phyloP scores from a whole-genome alignment of 2,329 filamentous ascomycete species.

The Simplicillium sp. region DNA sequence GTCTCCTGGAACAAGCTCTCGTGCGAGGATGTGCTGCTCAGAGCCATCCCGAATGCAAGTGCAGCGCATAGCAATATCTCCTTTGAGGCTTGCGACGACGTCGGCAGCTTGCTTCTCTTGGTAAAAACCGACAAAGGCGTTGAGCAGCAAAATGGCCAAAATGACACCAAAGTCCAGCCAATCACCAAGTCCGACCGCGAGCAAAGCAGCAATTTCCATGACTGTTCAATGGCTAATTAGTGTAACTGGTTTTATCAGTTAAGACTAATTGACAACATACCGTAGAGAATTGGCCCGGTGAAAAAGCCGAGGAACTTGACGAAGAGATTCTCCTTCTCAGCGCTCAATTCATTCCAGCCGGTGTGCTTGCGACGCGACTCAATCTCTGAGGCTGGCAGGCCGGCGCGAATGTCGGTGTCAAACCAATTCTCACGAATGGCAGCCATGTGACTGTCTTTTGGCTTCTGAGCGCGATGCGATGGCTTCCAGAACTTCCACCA shows the following conservation, averaged over 20 bases:
- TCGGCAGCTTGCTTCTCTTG: slow-evolving; percentile 75
- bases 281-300: slow-evolving; percentile 67
- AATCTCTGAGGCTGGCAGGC: slow-evolving; percentile 47
- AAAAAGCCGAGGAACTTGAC: slow-evolving; percentile 69
- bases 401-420: slow-evolving; percentile 55
- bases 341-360: slow-evolving; percentile 63
- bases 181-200: slow-evolving; percentile 65
- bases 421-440: slow-evolving; percentile 59
- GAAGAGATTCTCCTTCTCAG: slow-evolving; percentile 69
- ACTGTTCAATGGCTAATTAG: slow-evolving; percentile 25
- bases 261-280: slow-evolving; percentile 34
- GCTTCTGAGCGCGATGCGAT: slow-evolving; percentile 15
- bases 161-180: slow-evolving; percentile 70
- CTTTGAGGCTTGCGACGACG: slow-evolving; percentile 65
- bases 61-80: slow-evolving; percentile 70
- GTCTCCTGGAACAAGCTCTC: slow-evolving; percentile 68
- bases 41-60: slow-evolving; percentile 57
- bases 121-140: slow-evolving; percentile 71
- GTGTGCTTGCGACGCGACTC: slow-evolving; percentile 38
- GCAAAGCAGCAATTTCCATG: slow-evolving; percentile 67
- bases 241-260: slow-evolving; percentile 1
- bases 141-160: slow-evolving; percentile 64
- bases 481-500: slow-evolving; percentile 28
- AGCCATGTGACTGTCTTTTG: slow-evolving; percentile 12
- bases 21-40: slow-evolving; percentile 60